A percentile compares a stretch with the other conserved stretches of the same genome.
Conservation (phyloP, 306 rosid genomes). For the Phaseolus lunatus region DNA sequence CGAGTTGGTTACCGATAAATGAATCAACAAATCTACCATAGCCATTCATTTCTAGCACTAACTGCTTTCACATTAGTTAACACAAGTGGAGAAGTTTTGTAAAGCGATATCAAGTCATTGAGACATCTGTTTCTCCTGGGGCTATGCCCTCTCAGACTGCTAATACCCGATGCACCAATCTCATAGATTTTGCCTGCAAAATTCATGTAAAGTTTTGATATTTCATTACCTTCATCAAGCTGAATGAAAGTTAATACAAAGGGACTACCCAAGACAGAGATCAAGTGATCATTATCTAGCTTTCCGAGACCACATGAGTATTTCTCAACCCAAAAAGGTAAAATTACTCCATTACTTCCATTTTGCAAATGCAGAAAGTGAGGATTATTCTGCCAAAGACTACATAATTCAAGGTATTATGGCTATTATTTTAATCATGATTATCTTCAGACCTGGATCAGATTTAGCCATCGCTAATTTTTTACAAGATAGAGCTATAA, state of each 20-base stretch:
- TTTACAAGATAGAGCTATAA: background rate
- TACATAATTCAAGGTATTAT: background rate
- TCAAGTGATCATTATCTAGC: slow-evolving; percentile 22
- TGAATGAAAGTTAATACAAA: slow-evolving; percentile 15
- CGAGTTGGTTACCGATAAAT: background rate
- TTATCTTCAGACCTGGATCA: background rate
- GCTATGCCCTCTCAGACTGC: slow-evolving; percentile 53
- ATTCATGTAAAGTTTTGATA: slow-evolving; percentile 22
- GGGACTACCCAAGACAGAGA: background rate
- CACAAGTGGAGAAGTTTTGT: slow-evolving; percentile 53
- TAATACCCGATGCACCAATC: slow-evolving; percentile 56
- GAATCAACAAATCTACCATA: slow-evolving; percentile 55
- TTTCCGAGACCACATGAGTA: background rate
- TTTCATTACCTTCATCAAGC: slow-evolving; percentile 22
- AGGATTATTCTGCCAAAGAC: slow-evolving; percentile 5
- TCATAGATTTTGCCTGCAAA: slow-evolving; percentile 64
- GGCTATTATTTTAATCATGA: background rate
- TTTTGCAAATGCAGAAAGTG: background rate
- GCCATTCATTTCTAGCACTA: slow-evolving; percentile 57
- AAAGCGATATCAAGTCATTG: slow-evolving; percentile 57
- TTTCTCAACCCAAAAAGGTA: background rate
- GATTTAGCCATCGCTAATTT: background rate
- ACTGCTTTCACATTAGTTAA: slow-evolving; percentile 58
- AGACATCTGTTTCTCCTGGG: slow-evolving; percentile 57
- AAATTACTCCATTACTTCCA: background rate